These are phyloP conservation scores for Salvia miltiorrhiza DNA, from an alignment of 257 asterid genomes.

Conservation along the genomic window DNA sequence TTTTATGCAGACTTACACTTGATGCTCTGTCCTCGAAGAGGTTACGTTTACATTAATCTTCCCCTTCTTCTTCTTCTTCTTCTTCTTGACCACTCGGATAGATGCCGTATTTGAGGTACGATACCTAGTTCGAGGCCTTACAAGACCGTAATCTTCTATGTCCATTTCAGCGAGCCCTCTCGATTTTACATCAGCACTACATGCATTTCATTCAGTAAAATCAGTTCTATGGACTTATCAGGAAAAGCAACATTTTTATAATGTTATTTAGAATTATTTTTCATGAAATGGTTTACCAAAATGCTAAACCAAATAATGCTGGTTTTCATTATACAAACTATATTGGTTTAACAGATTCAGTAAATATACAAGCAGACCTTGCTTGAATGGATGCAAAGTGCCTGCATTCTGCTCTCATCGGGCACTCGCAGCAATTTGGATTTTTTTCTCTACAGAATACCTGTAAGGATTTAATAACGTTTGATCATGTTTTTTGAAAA, in stretches of 20 bases:
- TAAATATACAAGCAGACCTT: background rate
- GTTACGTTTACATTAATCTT: background rate
- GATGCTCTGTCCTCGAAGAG: constrained; percentile 28
- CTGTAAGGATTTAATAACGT: background rate
- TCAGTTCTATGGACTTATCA: too few species aligned
- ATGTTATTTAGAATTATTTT: too few species aligned
- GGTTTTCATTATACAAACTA: background rate
- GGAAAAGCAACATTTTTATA: too few species aligned
- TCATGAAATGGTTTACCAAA: too few species aligned
- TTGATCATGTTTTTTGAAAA: background rate
- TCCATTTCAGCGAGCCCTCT: background rate
- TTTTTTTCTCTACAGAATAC: constrained; percentile 21
- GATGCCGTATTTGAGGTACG: background rate
- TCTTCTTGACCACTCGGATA: background rate
- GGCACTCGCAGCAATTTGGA: constrained; percentile 29
- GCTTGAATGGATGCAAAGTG: constrained; percentile 5
- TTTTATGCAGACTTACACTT: constrained; percentile 29
- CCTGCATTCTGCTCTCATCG: constrained; percentile 26
- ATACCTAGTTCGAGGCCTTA: background rate
- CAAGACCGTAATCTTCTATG: constrained; percentile 9
- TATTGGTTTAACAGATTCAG: background rate
- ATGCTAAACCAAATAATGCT: background rate
- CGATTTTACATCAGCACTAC: background rate
- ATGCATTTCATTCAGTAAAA: background rate
- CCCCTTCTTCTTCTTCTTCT: background rate